Conservation (phyloP, 176 grass and related monocot species). For the Carex cristatella region DNA sequence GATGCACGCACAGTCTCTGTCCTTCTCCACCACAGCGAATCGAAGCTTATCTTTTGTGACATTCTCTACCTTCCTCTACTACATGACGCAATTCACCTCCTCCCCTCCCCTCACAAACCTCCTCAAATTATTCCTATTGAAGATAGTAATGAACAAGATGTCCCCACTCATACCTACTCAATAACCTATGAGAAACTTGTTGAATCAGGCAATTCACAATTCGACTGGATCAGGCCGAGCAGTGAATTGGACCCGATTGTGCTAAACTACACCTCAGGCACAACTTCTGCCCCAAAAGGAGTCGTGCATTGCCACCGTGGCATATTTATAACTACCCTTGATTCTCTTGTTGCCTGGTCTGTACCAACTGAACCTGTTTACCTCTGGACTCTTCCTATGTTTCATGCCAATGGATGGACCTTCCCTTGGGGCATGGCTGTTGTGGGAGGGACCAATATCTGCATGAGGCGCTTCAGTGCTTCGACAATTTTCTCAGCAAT, state of each 20-base stretch:
- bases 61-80: conserved; percentile 32
- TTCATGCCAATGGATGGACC: conserved; percentile 89
- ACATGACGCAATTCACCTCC: conserved; percentile 35
- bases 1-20: conserved; percentile 68
- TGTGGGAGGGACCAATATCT: conserved; percentile 72
- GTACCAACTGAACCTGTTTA: conserved; percentile 49
- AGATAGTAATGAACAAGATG: conserved; percentile 45
- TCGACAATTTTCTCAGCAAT: conserved; percentile 38
- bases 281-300: conserved; percentile 77
- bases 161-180: not conserved
- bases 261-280: conserved; percentile 92
- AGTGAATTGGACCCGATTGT: conserved; percentile 88
- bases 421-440: conserved; percentile 77
- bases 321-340: conserved; percentile 43
- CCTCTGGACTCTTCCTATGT: conserved; percentile 90
- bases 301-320: conserved; percentile 87
- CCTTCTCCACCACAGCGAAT: conserved; percentile 57
- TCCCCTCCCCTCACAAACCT: conserved; percentile 21
- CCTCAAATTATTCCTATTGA: conserved; percentile 63
- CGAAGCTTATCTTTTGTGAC: conserved; percentile 64
- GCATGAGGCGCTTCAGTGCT: conserved; percentile 61
- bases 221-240: conserved; percentile 51
- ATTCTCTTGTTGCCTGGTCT: conserved; percentile 48
- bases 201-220: conserved; percentile 48
- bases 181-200: conserved; percentile 64